Percentiles rank a stretch among this genome's conserved stretches.
Conservation (phyloP, 2,329 filamentous ascomycete species). For the Lasiodiplodia theobromae region DNA sequence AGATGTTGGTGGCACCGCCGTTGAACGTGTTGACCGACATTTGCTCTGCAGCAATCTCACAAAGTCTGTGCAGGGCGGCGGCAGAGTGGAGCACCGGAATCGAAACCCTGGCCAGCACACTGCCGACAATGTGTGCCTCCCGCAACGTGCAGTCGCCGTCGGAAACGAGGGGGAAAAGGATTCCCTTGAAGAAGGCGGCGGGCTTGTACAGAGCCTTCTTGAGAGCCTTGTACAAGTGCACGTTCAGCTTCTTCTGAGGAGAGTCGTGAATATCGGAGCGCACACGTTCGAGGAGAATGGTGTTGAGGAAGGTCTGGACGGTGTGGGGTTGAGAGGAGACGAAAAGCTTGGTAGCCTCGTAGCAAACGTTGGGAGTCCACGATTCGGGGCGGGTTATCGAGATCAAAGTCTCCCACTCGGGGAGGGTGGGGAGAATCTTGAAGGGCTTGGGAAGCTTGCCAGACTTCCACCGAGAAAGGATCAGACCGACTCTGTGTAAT, state of each 20-base stretch:
- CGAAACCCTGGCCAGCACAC: constrained; percentile 82
- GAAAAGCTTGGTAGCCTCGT: constrained; percentile 91
- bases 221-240: constrained; percentile 91
- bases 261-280: constrained; percentile 92
- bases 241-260: constrained; percentile 79
- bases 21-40: constrained; percentile 83
- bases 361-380: constrained; percentile 82
- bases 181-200: constrained; percentile 93
- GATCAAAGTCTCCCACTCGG: constrained; percentile 89
- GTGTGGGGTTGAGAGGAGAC: constrained; percentile 81
- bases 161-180: constrained; percentile 87
- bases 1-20: constrained; percentile 91
- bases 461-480: constrained; percentile 91
- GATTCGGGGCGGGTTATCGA: constrained; percentile 80
- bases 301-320: constrained; percentile 85
- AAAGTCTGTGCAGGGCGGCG: constrained; percentile 87
- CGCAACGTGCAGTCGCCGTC: constrained; percentile 89
- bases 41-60: constrained; percentile 92
- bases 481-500: constrained; percentile 73
- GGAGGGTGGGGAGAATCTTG: constrained; percentile 92
- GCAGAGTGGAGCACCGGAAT: constrained; percentile 93
- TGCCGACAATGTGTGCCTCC: constrained; percentile 90
- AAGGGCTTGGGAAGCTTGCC: constrained; percentile 98
- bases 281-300: constrained; percentile 87
- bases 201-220: constrained; percentile 96